Evolutionary conservation across 345 rosid genomes (phyloP).

Genomic region (Carallia pectinifolia): DNA sequence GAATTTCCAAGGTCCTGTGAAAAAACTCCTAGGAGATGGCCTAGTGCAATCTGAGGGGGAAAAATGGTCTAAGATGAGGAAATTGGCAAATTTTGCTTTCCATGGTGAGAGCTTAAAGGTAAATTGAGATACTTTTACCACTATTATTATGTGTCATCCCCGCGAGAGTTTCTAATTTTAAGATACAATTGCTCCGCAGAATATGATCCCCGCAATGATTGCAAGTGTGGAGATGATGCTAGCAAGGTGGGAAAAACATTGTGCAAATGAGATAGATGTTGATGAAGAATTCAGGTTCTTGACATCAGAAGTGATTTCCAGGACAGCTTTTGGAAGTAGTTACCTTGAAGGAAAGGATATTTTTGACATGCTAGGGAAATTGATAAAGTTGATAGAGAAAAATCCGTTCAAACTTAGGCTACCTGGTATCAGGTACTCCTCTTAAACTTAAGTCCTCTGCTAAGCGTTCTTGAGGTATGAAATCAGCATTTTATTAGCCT

Average conservation of each 20-base stretch:
- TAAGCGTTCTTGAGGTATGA: too few species aligned
- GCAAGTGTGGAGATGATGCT: constrained; percentile 18
- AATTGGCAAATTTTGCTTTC: too few species aligned
- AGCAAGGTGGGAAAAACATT: constrained; percentile 9
- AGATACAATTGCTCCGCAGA: too few species aligned
- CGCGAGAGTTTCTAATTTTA: too few species aligned
- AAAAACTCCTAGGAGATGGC: too few species aligned
- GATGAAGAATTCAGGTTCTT: constrained; percentile 12
- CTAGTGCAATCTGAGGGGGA: too few species aligned
- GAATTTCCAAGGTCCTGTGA: too few species aligned
- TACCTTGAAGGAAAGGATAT: constrained; percentile 12
- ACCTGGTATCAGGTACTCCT: constrained; percentile 15
- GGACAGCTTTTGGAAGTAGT: constrained; percentile 18
- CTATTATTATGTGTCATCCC: too few species aligned
- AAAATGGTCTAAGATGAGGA: too few species aligned
- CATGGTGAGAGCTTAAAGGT: too few species aligned
- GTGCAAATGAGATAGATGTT: constrained; percentile 12
- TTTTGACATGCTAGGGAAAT: constrained; percentile 8
- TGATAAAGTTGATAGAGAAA: not conserved
- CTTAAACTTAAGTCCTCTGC: not conserved
- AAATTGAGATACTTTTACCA: too few species aligned
- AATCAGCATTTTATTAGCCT: too few species aligned
- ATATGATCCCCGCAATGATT: constrained; percentile 10
- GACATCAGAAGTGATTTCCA: constrained; percentile 16
- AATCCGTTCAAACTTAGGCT: constrained; percentile 5